phyloP scores from a whole-genome alignment of 2,329 filamentous ascomycete genomes.

The Salinomyces thailandicus region DNA sequence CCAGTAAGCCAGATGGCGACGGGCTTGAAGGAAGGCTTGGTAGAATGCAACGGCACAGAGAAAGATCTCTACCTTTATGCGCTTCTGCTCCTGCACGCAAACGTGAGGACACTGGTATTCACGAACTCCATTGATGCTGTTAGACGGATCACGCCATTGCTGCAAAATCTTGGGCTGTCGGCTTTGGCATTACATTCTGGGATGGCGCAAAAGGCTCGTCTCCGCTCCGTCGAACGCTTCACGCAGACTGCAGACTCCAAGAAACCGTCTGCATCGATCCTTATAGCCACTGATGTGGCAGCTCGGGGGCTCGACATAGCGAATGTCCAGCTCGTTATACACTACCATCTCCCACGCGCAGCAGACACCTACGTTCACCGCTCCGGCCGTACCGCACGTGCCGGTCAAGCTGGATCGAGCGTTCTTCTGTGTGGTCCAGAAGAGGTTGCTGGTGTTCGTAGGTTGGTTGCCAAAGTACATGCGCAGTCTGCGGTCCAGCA shows the following conservation, averaged over 20 bases:
- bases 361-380: conserved; percentile 94
- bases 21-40: conserved; percentile 73
- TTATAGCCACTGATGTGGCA: conserved; percentile 88
- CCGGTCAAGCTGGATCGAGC: conserved; percentile 63
- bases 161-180: conserved; percentile 70
- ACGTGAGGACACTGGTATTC: conserved; percentile 76
- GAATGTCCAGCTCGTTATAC: conserved; percentile 76
- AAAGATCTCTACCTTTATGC: conserved; percentile 96
- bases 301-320: conserved; percentile 90
- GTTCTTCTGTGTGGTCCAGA: conserved; percentile 85
- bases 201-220: conserved; percentile 90
- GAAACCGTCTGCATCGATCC: conserved; percentile 45
- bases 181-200: conserved; percentile 76
- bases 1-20: conserved; percentile 81
- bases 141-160: conserved; percentile 70
- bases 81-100: conserved; percentile 70
- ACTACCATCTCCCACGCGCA: conserved; percentile 87
- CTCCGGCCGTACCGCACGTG: conserved; percentile 86
- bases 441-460: conserved; percentile 73
- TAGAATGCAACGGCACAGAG: conserved; percentile 87
- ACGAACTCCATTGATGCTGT: conserved; percentile 93
- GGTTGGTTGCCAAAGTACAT: conserved; percentile 83
- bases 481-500: conserved; percentile 38
- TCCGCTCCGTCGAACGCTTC: conserved; percentile 88
- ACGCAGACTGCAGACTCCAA: conserved; percentile 40